Evolutionary conservation across 2,329 filamentous ascomycete genomes (phyloP).

Genomic region (Colletotrichum echinochloae): DNA sequence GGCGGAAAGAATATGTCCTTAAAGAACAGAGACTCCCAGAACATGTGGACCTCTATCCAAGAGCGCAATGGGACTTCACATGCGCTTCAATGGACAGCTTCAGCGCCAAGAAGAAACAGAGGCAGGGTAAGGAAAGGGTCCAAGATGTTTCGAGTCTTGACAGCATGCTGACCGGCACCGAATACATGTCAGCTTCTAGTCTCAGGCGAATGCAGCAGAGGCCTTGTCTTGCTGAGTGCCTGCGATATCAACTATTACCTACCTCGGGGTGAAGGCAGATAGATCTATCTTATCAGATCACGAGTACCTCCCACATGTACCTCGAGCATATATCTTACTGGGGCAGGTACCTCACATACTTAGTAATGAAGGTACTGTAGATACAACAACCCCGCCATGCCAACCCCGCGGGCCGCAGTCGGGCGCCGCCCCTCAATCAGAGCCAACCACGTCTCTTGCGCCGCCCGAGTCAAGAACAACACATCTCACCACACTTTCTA

Average conservation of each 20-base stretch:
- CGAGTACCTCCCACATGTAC: neutral
- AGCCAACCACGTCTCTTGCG: neutral
- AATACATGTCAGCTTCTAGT: neutral
- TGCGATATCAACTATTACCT: neutral
- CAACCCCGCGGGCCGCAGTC: slow-evolving; percentile 29
- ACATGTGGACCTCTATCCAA: neutral
- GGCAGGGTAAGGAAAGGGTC: neutral
- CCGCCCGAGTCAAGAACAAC: slow-evolving; percentile 11
- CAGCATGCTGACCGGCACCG: neutral
- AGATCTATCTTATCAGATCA: slow-evolving; percentile 39
- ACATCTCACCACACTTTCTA: neutral
- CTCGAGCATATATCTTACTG: neutral
- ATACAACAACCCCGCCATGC: slow-evolving; percentile 20
- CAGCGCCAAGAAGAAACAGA: neutral
- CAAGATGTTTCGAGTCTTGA: neutral
- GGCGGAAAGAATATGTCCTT: neutral
- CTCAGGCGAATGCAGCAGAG: neutral
- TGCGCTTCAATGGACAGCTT: neutral
- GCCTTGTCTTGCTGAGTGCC: neutral
- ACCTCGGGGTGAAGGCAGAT: slow-evolving; percentile 1
- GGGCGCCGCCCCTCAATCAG: neutral
- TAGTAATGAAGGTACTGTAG: neutral
- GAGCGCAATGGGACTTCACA: neutral
- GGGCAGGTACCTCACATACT: neutral
- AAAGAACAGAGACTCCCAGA: slow-evolving; percentile 3